Base-by-base conservation (phyloP, 2,329 filamentous ascomycete species). In the Colletotrichum cuscutae region DNA sequence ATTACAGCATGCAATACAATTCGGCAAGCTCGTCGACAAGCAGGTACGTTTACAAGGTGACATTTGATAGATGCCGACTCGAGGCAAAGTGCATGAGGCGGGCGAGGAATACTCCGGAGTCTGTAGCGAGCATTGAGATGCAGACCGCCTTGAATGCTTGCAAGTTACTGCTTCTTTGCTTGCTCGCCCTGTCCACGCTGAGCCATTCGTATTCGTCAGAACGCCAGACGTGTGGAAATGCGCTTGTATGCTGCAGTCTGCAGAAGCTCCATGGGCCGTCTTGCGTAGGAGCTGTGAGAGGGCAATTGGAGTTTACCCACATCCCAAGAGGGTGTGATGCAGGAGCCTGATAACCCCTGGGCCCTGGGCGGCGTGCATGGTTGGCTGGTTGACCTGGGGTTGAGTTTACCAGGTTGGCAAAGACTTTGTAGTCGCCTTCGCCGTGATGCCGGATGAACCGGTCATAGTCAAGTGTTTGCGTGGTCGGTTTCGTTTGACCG, bases 351-450 rank as follows among this genome's bases (percentile, higher is more conserved):
- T 52, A 59, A 60, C 59, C 70, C 70, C 37, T 42, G 37, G 37
- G 6, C 37, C 6, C 70, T 69, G 65, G 15, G 30, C 13, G 15
- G 15, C 7, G 56, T 53, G 60, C 65, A 70, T 72, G 65, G 70
- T 60, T 72, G 65, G 70, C 70, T 60, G 32, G 65, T 64, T 61
- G 65, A 49, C 65, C 52, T 58, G 35, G 58, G 56, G 57, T 49
- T 64, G 30, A 53, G 32, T 54, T 59, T 49, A 68, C 63, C 19
- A 24, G 70, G 59, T 46, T 22, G 53, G 53, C 53, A 64, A 64
- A 46, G 42, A 15, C 30, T 64, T 60, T n/a, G 30, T 56, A n/a
- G 22, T 15, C 24, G 42, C 61, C 30, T 22, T 59, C 37, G 19
- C 24, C 54, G 52, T 28, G 65, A 59, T 26, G 53, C 46, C 53